A percentile compares a stretch with the other conserved stretches of the same genome.
Evolutionary conservation across 2,329 filamentous ascomycete genomes (phyloP).

Genomic region (Thelonectria discophora): DNA sequence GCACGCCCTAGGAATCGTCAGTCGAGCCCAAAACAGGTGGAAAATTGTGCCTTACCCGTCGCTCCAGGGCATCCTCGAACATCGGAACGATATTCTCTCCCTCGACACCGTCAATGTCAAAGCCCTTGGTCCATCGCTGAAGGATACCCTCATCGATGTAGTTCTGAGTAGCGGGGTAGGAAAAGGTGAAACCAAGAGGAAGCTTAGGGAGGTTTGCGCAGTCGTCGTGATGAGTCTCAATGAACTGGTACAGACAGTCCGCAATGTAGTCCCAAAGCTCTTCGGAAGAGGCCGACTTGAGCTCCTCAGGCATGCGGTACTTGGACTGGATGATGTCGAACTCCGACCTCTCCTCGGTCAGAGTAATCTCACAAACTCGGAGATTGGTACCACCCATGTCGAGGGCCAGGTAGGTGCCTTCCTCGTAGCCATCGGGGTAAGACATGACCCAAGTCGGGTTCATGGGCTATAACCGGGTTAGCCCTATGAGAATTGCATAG

Average conservation of each 20-base stretch:
- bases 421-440: slow-evolving; percentile 86
- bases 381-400: slow-evolving; percentile 98
- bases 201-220: slow-evolving; percentile 68
- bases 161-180: slow-evolving; percentile 91
- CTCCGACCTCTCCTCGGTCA: slow-evolving; percentile 87
- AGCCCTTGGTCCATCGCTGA: slow-evolving; percentile 97
- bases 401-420: slow-evolving; percentile 85
- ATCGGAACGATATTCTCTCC: slow-evolving; percentile 89
- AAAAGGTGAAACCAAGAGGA: slow-evolving; percentile 94
- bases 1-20: slow-evolving; percentile 69
- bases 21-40: background rate
- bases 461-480: slow-evolving; percentile 76
- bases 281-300: slow-evolving; percentile 84
- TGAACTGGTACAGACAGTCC: slow-evolving; percentile 89
- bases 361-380: slow-evolving; percentile 89
- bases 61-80: slow-evolving; percentile 80
- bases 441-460: slow-evolving; percentile 97
- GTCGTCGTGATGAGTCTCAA: slow-evolving; percentile 83
- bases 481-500: slow-evolving; percentile 16
- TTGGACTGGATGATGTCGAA: slow-evolving; percentile 97
- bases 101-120: slow-evolving; percentile 92
- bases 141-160: slow-evolving; percentile 93
- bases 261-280: slow-evolving; percentile 96
- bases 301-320: slow-evolving; percentile 91
- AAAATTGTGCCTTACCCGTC: slow-evolving; percentile 49